These are phyloP conservation scores for Xylariaceae sp. DNA, from an alignment of 2,329 filamentous ascomycete species.

Conservation along the genomic window DNA sequence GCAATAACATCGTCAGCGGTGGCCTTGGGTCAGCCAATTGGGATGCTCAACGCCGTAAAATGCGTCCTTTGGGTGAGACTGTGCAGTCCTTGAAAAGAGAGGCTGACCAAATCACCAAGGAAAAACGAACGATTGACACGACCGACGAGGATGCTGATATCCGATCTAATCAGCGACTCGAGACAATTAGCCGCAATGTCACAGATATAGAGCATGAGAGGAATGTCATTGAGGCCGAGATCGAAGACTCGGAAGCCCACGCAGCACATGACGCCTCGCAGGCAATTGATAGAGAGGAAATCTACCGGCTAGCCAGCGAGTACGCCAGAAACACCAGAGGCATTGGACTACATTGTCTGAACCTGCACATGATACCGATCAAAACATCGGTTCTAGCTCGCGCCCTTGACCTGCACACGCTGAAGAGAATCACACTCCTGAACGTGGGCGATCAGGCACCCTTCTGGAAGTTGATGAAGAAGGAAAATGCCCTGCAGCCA, in stretches of 20 bases:
- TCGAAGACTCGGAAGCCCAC: slow-evolving; percentile 27
- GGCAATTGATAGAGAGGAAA: slow-evolving; percentile 15
- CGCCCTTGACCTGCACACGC: slow-evolving; percentile 51
- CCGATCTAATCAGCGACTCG: slow-evolving; percentile 28
- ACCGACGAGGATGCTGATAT: slow-evolving; percentile 8
- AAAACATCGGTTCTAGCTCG: slow-evolving; percentile 53
- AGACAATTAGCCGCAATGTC: slow-evolving; percentile 27
- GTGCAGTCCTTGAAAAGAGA: not conserved
- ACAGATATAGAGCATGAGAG: slow-evolving; percentile 31
- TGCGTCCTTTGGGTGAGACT: not conserved
- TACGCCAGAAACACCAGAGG: slow-evolving; percentile 58
- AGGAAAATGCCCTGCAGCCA: slow-evolving; percentile 47
- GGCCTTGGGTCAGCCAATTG: not conserved
- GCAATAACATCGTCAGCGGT: too few relatives aligned
- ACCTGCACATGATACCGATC: slow-evolving; percentile 56
- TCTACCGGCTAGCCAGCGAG: slow-evolving; percentile 34
- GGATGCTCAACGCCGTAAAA: not conserved
- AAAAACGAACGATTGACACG: slow-evolving; percentile 1
- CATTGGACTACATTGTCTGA: slow-evolving; percentile 49
- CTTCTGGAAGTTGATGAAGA: slow-evolving; percentile 55
- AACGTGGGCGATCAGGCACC: slow-evolving; percentile 59
- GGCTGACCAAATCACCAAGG: slow-evolving; percentile 7
- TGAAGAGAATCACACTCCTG: slow-evolving; percentile 56
- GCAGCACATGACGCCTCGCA: not conserved
- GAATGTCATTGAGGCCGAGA: slow-evolving; percentile 32